phyloP scores from a whole-genome alignment of 129 eudicot genomes.

The Flaveria linearis region DNA sequence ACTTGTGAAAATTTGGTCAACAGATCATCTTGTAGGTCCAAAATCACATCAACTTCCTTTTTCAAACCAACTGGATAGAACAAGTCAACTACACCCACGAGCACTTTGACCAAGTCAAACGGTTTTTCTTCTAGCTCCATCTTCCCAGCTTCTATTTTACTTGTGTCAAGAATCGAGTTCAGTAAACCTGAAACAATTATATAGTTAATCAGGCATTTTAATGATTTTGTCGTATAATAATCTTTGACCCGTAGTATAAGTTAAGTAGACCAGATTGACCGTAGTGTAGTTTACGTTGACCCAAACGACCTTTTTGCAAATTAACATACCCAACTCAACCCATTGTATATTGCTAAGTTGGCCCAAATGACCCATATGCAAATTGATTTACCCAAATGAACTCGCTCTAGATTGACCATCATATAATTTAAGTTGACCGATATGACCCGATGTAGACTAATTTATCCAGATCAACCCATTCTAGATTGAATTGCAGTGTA shows the following conservation, averaged over 20 bases:
- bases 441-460: too few relatives aligned
- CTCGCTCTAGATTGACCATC: too few relatives aligned
- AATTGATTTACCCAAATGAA: neutral
- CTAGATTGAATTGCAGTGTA: too few relatives aligned
- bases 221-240: too few relatives aligned
- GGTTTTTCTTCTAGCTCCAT: conserved; percentile 56
- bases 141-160: conserved; percentile 74
- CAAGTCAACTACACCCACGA: conserved; percentile 73
- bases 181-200: conserved; percentile 42
- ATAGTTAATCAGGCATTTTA: too few relatives aligned
- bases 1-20: conserved; percentile 48
- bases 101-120: conserved; percentile 51
- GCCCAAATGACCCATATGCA: neutral
- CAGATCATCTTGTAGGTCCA: conserved; percentile 60
- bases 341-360: neutral
- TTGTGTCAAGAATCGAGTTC: conserved; percentile 64
- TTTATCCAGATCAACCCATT: too few relatives aligned
- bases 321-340: too few relatives aligned
- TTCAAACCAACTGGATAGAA: conserved; percentile 61
- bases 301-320: too few relatives aligned
- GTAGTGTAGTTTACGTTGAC: too few relatives aligned
- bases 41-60: conserved; percentile 65
- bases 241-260: neutral
- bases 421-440: too few relatives aligned
- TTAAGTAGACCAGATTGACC: too few relatives aligned